Percentiles rank a stretch among this genome's conserved stretches.
phyloP scores from a whole-genome alignment of 768 basidiomycete species.

The Collybiopsis luxurians region DNA sequence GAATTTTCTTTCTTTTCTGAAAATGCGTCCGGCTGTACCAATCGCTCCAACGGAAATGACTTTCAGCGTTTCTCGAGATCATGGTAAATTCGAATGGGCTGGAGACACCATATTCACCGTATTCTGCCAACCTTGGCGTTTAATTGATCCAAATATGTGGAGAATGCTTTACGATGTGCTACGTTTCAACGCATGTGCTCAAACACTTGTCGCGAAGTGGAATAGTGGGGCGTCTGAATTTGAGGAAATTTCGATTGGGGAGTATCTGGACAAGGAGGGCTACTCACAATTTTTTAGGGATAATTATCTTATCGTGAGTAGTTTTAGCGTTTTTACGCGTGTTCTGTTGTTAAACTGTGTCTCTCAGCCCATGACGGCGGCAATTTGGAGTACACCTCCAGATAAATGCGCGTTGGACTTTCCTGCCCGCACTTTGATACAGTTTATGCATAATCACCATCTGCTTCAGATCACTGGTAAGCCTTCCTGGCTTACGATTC shows the following conservation, averaged over 20 bases:
- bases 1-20: conserved; percentile 72
- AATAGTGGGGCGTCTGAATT: conserved; percentile 19
- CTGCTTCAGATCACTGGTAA: conserved; percentile 69
- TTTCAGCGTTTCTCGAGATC: conserved; percentile 72
- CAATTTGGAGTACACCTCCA: conserved; percentile 78
- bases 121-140: conserved; percentile 63
- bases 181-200: conserved; percentile 70
- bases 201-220: conserved; percentile 38
- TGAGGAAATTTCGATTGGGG: conserved; percentile 52
- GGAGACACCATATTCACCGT: conserved; percentile 59
- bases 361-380: conserved; percentile 71
- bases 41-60: conserved; percentile 71
- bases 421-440: conserved; percentile 65
- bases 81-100: conserved; percentile 74
- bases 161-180: conserved; percentile 68
- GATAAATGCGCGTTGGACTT: conserved; percentile 68
- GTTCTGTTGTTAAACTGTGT: background rate
- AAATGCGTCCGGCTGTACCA: conserved; percentile 41
- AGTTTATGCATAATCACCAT: conserved; percentile 74
- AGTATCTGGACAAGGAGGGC: conserved; percentile 59
- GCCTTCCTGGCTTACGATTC: conserved; percentile 70
- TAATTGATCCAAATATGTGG: conserved; percentile 68
- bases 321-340: background rate
- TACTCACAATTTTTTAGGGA: conserved; percentile 69
- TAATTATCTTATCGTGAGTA: conserved; percentile 69